These are phyloP conservation scores for Fraxinus excelsior DNA, from an alignment of 257 asterid genomes.

Conservation along the genomic window DNA sequence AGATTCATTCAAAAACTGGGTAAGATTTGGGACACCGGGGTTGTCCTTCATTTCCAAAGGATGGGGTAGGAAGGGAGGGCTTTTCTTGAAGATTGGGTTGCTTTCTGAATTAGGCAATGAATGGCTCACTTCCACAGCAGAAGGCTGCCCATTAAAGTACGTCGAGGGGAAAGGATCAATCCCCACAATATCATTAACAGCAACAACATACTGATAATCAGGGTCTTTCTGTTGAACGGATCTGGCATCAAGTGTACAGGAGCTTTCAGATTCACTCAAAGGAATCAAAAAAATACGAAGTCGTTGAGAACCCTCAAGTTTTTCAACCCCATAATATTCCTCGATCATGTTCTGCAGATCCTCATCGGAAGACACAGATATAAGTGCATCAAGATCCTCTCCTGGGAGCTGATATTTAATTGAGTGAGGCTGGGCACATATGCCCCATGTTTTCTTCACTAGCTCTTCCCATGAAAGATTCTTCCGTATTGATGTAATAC, in stretches of 20 bases:
- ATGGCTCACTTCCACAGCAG: slow-evolving; percentile 33
- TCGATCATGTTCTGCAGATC: slow-evolving; percentile 76
- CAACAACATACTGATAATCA: slow-evolving; percentile 62
- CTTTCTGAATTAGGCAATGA: slow-evolving; percentile 39
- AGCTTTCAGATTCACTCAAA: slow-evolving; percentile 48
- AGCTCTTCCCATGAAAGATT: slow-evolving; percentile 53
- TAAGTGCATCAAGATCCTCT: slow-evolving; percentile 79
- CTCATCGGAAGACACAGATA: slow-evolving; percentile 72
- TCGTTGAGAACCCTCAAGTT: slow-evolving; percentile 62
- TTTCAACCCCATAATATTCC: slow-evolving; percentile 60
- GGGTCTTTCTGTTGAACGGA: slow-evolving; percentile 42
- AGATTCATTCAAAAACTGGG: slow-evolving; percentile 27
- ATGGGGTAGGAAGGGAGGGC: slow-evolving; percentile 32
- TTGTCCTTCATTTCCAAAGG: slow-evolving; percentile 39
- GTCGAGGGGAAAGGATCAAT: slow-evolving; percentile 39
- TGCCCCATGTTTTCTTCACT: slow-evolving; percentile 49
- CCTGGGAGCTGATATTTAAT: slow-evolving; percentile 78
- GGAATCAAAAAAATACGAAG: slow-evolving; percentile 74
- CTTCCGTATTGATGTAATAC: slow-evolving; percentile 51
- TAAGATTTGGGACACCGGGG: slow-evolving; percentile 33
- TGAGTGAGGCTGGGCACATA: slow-evolving; percentile 56
- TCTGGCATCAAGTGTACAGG: slow-evolving; percentile 35
- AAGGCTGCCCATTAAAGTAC: slow-evolving; percentile 32
- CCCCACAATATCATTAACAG: slow-evolving; percentile 59
- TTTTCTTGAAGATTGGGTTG: slow-evolving; percentile 34